phyloP scores from a whole-genome alignment of 495 filamentous ascomycete species.

The Cercophora newfieldiana region DNA sequence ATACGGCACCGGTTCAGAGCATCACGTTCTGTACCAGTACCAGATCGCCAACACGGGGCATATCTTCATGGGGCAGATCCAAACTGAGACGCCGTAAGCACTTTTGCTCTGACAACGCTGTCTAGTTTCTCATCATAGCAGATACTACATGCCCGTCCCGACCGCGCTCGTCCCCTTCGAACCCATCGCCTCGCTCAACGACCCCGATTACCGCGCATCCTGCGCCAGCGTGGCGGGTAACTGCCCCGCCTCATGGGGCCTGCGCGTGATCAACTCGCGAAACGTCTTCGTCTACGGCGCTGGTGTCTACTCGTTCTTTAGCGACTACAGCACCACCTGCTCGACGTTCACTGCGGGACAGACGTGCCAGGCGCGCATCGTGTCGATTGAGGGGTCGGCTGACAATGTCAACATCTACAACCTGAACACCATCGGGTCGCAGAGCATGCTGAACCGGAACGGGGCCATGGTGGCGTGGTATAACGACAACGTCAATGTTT shows the following conservation, averaged over 20 bases:
- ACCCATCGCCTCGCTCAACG: conserved; percentile 47
- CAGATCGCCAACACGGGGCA: conserved; percentile 69
- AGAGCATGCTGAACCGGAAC: conserved; percentile 48
- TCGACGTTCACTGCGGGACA: conserved; percentile 46
- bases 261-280: conserved; percentile 61
- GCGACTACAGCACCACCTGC: conserved; percentile 50
- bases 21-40: conserved; percentile 80
- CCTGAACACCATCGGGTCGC: conserved; percentile 55
- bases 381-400: conserved; percentile 47
- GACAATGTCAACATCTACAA: conserved; percentile 54
- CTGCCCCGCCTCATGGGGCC: conserved; percentile 63
- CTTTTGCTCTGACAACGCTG: conserved; percentile 39
- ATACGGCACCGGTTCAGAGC: conserved; percentile 73
- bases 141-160: conserved; percentile 64
- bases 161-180: conserved; percentile 60
- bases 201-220: conserved; percentile 57
- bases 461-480: conserved; percentile 42
- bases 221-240: conserved; percentile 47
- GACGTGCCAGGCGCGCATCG: conserved; percentile 57
- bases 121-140: conserved; percentile 5
- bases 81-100: conserved; percentile 72
- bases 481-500: conserved; percentile 50
- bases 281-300: conserved; percentile 67
- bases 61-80: conserved; percentile 73
- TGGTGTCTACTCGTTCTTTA: conserved; percentile 77